Base-by-base conservation (phyloP, 106 monocot species). In the Dactylorhiza incarnata region DNA sequence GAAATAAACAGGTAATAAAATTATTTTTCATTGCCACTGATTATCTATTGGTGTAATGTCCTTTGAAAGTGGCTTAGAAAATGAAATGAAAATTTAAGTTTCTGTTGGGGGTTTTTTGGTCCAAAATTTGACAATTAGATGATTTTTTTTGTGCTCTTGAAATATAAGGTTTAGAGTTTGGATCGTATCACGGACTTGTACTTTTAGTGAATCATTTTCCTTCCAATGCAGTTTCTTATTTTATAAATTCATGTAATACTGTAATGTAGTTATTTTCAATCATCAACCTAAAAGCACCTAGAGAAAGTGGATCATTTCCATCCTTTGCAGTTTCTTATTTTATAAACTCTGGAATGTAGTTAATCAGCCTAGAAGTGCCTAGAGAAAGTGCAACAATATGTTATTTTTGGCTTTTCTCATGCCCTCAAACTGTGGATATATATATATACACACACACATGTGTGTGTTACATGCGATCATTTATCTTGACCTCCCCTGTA, bases 1-100 rank as follows among this genome's bases (percentile, higher is more conserved):
- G 97, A 76, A 89, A 97, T 45, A 91, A 82, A 56, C 97, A 97
- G 97, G 97, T 97, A 69, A 7, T 69, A 44, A 45, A 17, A 46
- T 65, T 65, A 65, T 65, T 65, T 65, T 71, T 25, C 23, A 13
- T 51, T 73, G 79, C 17, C 58, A 45, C 51, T 26, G 69, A 29
- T 45, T 44, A 58, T 73, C 25, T 20, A 37, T 70, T 37, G 13
- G 12, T 65, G 29, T 65, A 26, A 24, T 29, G 29, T 65, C 11
- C 65, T 26, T 65, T 65, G 29, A 26, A 65, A 25, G 10, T 13
- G 9, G 29, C 37, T 29, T 12, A 65, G 10, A 19, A 20, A 63
- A 65, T 65, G 65, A 65, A 26, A 24, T 65, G 65, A 8, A 2
- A 24, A 65, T 62, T 65, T 20, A 65, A 6, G 26, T 12, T 65